phyloP scores from a whole-genome alignment of 2,329 filamentous ascomycete species.

The Coniochaeta sp. region DNA sequence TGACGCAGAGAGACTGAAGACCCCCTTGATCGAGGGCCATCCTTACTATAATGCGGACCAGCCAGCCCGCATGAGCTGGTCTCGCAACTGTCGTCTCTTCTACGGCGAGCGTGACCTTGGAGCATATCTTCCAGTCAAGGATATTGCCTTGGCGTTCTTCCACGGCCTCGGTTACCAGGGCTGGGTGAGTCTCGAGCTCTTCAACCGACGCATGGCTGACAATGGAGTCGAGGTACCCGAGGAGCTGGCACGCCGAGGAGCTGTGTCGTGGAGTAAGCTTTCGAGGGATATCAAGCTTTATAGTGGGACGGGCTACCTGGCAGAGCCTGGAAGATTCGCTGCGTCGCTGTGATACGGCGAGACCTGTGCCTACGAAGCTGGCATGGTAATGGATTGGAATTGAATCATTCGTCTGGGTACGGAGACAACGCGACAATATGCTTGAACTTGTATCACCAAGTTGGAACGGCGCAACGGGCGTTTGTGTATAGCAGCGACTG shows the following conservation, averaged over 20 bases:
- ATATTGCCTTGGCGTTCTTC: conserved; percentile 55
- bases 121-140: conserved; percentile 59
- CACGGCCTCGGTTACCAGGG: conserved; percentile 58
- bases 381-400: background rate
- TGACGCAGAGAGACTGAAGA: conserved; percentile 57
- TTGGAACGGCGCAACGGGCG: background rate
- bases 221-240: conserved; percentile 40
- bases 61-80: conserved; percentile 68
- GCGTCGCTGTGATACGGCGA: conserved; percentile 23
- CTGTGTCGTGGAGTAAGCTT: conserved; percentile 43
- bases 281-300: conserved; percentile 18
- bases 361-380: too few relatives aligned
- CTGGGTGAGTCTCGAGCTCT: conserved; percentile 67
- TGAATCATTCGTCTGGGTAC: too few relatives aligned
- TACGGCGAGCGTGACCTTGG: conserved; percentile 55
- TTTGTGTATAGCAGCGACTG: background rate
- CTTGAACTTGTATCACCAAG: too few relatives aligned
- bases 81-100: conserved; percentile 64
- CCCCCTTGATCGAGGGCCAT: conserved; percentile 51
- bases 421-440: too few relatives aligned
- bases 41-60: conserved; percentile 51
- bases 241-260: conserved; percentile 37
- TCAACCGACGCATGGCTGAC: conserved; percentile 52
- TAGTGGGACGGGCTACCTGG: background rate
- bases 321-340: conserved; percentile 17